Evolutionary conservation across 768 basidiomycete species (phyloP), one percentile per base, ranked within the genome.

Genomic region (Infundibulicybe gibba): DNA sequence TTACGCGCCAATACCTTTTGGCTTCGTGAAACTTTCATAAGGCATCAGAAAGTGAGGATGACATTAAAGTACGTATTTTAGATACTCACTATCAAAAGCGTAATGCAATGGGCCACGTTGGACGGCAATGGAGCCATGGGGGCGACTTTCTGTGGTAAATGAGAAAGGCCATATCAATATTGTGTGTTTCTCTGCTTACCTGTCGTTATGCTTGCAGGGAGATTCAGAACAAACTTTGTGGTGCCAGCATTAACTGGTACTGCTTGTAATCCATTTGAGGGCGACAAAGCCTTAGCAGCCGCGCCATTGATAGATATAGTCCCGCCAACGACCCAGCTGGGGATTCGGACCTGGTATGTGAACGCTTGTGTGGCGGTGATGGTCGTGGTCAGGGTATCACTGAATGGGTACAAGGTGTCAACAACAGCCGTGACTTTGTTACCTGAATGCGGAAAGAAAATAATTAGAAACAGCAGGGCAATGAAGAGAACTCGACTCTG

Each of bases 81-180:
- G 32, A 11, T 4, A 50, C 68, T 49, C 47, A 72, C 71, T 80
- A 58, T 80, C 77, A 49, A 74, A 75, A 4, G 79, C 77, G 54
- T 79, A 80, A 58, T 80, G 68, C 37, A 80, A 55, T 9, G 77
- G 74, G 13, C 77, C 79, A 6, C 77, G 73, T 40, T 80, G 77
- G 13, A 81, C 66, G 8, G 77, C 77, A 41, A 79, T 64, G 6
- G 76, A 76, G 6, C 71, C 70, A 51, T 79, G 71, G 14, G 77
- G 76, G 15, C 79, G 68, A 21, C 54, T 66, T 57, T 81, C 77
- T 79, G 51, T 32, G 37, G 35, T 8, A 4, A 14, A 46, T 19
- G 37, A 30, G 31, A 33, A 35, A 50, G n/a, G n/a, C n/a, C n/a
- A n/a, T n/a, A 32, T 19, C 43, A 10, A 39, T 37, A 9, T 20